Evolutionary conservation across 1,284 basidiomycete species (phyloP), one percentile per base, ranked within the genome.

Genomic region (Mycena sp.): DNA sequence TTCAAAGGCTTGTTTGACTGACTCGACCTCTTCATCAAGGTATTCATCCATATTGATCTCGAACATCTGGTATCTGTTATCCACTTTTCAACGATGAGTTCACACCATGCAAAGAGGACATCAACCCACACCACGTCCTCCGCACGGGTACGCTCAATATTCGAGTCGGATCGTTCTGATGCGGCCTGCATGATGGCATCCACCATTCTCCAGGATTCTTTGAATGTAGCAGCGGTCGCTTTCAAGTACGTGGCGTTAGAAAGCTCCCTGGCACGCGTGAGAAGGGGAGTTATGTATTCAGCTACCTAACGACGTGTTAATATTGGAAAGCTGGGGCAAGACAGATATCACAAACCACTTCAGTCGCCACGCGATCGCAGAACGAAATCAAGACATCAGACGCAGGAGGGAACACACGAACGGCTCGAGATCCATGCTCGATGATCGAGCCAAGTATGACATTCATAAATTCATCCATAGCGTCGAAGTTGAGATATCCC

Each of bases 31-130:
- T 72, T 98, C 95, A 63, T 95, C 91, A 3, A 99, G 88, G 72
- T 99, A 99, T 71, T 98, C 96, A 73, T 96, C 95, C 91, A 99
- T 95, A 74, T 97, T 93, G 3, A 85, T 80, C 75, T 98, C 96
- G 73, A 98, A 99, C 93, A 98, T 96, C 43, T 84, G 84, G 74
- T 93, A 96, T 11, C 93, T 95, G 72, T n/a, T n/a, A 11, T 35
- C 16, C 48, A 60, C 63, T 52, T 35, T 48, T 61, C 55, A 59
- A 51, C 58, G 30, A 56, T 53, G 60, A 53, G 66, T 61, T 59
- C 61, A 60, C 19, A 56, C 63, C 51, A 64, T 57, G 32, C 45
- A 59, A 21, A 53, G 45, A 32, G 35, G 69, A 37, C 41, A 23
- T 59, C 48, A 23, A 58, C 83, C 70, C 71, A 95, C 93, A 96